phyloP scores from a whole-genome alignment of 2,329 filamentous ascomycete genomes.

The Curvularia eragrostidis region DNA sequence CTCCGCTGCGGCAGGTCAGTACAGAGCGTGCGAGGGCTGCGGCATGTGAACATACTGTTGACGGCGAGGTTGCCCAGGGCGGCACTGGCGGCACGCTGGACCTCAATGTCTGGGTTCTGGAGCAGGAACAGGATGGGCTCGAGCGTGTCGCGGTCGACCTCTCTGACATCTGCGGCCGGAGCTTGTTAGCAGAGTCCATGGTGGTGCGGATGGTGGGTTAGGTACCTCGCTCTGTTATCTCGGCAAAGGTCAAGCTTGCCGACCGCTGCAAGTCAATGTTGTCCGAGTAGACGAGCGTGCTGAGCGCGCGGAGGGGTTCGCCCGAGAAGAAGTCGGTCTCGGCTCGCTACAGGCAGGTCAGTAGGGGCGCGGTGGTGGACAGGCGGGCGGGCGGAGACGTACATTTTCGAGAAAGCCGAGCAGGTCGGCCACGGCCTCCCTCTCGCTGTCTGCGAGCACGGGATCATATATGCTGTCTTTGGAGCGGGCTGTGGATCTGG shows the following conservation, averaged over 20 bases:
- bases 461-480: slow-evolving; percentile 58
- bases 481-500: slow-evolving; percentile 48
- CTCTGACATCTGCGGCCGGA: slow-evolving; percentile 79
- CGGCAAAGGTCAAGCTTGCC: slow-evolving; percentile 96
- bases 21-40: slow-evolving; percentile 6
- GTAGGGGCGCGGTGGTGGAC: slow-evolving; percentile 30
- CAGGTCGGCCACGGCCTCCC: slow-evolving; percentile 94
- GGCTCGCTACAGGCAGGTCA: slow-evolving; percentile 69
- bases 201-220: slow-evolving; percentile 8
- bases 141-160: slow-evolving; percentile 93
- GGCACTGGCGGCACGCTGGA: slow-evolving; percentile 94
- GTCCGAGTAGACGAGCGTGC: slow-evolving; percentile 96
- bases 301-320: slow-evolving; percentile 90
- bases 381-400: slow-evolving; percentile 41
- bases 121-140: slow-evolving; percentile 95
- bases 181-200: slow-evolving; percentile 23
- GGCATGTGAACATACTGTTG: slow-evolving; percentile 72
- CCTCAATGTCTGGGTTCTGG: slow-evolving; percentile 94
- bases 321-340: slow-evolving; percentile 99
- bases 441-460: slow-evolving; percentile 91
- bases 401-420: slow-evolving; percentile 97
- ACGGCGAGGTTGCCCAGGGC: slow-evolving; percentile 95
- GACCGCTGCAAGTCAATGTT: slow-evolving; percentile 98
- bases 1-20: slow-evolving; percentile 72
- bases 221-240: slow-evolving; percentile 96